Evolutionary conservation across 305 asterid genomes (phyloP), one percentile per base, ranked within the genome.

Genomic region (Lippia alba): DNA sequence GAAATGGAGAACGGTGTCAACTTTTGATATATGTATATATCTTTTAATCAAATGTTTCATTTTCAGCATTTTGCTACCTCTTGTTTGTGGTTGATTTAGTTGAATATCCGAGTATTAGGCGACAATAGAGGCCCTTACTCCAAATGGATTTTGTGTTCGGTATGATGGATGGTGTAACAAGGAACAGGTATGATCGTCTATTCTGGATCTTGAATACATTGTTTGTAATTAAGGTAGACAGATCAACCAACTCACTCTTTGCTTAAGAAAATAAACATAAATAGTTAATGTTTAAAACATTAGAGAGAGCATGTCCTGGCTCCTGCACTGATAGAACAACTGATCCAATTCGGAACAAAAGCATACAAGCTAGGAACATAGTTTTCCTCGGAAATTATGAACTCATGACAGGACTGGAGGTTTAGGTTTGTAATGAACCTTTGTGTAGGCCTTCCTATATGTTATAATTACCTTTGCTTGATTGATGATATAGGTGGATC

Each of bases 111-210:
- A 97, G 99, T 94, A 92, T 72, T 85, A 87, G 36, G 98, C 85
- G 70, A 89, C 90, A 74, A 56, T 95, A 64, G 96, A 92, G 79
- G 86, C 92, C 3, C 96, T 72, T 74, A 87, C 98, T 67, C 84
- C 88, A 62, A 95, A 87, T 78, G 98, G 99, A 15, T 95, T 90
- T 79, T 77, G 69, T 69, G 90, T 95, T 70, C 41, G 76, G 77
- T 95, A 92, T 75, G 81, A 86, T 74, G 98, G 81, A 65, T 95
- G 97, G 98, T 98, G 98, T 53, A 95, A 95, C 82, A 87, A 69
- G 82, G 99, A 95, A 84, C 98, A 90, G 96, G 99, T 95, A 85
- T 30, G 76, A 15, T 60, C 58, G 61, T 40, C n/a, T n/a, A 53
- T 36, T 65, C 33, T 3, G 30, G 30, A 24, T 1, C 30, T 36